Conservation (phyloP, 202 grass and related monocot species). For the Bolboschoenoplectus hybrid region DNA sequence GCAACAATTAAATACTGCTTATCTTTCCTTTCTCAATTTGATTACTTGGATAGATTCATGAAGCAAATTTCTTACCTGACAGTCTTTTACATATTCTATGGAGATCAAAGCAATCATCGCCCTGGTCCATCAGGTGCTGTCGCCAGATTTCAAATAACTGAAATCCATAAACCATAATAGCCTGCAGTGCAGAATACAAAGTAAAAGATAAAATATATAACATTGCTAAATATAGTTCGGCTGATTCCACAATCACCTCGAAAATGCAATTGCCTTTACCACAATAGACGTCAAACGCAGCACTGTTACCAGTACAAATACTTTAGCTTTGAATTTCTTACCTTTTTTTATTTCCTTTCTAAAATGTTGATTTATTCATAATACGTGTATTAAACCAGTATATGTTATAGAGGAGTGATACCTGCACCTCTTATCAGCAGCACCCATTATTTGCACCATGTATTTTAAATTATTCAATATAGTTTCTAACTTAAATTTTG, state of each 20-base stretch:
- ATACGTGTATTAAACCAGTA: background rate
- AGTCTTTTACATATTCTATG: slow-evolving; percentile 71
- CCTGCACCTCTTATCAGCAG: too few relatives aligned
- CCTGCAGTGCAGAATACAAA: slow-evolving; percentile 64
- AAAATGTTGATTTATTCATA: background rate
- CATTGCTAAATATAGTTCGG: slow-evolving; percentile 37
- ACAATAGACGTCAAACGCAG: background rate
- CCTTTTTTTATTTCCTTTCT: background rate
- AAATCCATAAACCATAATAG: slow-evolving; percentile 98
- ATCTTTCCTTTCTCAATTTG: slow-evolving; percentile 18
- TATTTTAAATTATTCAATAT: too few relatives aligned
- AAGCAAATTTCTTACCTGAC: slow-evolving; percentile 60
- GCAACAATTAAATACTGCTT: slow-evolving; percentile 7
- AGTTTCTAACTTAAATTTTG: too few relatives aligned
- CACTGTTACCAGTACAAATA: background rate
- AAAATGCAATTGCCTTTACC: background rate
- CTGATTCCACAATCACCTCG: background rate
- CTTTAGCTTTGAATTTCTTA: background rate
- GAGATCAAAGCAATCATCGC: slow-evolving; percentile 66
- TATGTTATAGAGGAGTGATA: background rate
- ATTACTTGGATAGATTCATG: slow-evolving; percentile 28
- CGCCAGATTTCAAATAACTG: slow-evolving; percentile 96
- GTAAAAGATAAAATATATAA: slow-evolving; percentile 41
- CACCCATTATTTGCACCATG: too few relatives aligned
- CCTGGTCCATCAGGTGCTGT: slow-evolving; percentile 70